Evolutionary conservation across 805 yeast species (phyloP).

Genomic region (Saitoella complicata): DNA sequence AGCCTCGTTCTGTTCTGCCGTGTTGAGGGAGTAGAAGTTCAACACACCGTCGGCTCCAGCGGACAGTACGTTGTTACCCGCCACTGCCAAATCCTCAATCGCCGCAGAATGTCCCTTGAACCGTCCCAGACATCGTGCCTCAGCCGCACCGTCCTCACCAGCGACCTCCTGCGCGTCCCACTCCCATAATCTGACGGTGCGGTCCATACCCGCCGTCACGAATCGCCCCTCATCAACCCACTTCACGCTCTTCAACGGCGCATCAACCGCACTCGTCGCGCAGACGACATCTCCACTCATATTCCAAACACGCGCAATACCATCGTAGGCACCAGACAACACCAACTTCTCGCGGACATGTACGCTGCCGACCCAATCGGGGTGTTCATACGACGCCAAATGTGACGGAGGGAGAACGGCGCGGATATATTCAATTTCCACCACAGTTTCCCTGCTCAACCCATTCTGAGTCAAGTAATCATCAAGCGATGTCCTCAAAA

Average conservation of each 20-base stretch:
- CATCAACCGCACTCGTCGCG: conserved; percentile 77
- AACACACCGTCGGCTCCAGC: conserved; percentile 55
- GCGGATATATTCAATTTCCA: conserved; percentile 77
- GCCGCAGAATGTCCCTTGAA: conserved; percentile 83
- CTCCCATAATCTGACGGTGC: conserved; percentile 80
- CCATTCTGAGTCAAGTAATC: conserved; percentile 66
- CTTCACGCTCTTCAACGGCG: conserved; percentile 65
- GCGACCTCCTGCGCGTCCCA: conserved; percentile 23
- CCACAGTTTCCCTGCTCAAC: conserved; percentile 61
- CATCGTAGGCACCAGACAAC: conserved; percentile 85
- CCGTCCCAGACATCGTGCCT: conserved; percentile 45
- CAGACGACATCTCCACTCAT: conserved; percentile 62
- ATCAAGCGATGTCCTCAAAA: conserved; percentile 62
- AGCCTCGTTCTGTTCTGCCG: too few species aligned
- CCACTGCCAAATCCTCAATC: conserved; percentile 59
- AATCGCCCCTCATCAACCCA: conserved; percentile 62
- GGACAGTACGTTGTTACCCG: conserved; percentile 45
- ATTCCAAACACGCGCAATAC: conserved; percentile 81
- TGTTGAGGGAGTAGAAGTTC: too few species aligned
- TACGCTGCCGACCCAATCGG: conserved; percentile 86
- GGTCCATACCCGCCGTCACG: conserved; percentile 76
- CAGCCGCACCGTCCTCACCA: conserved; percentile 14
- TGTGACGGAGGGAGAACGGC: conserved; percentile 91
- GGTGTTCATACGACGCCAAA: conserved; percentile 72
- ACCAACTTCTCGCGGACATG: conserved; percentile 40